phyloP scores from a whole-genome alignment of 331 rosid genomes.

The Dryas integrifolia region DNA sequence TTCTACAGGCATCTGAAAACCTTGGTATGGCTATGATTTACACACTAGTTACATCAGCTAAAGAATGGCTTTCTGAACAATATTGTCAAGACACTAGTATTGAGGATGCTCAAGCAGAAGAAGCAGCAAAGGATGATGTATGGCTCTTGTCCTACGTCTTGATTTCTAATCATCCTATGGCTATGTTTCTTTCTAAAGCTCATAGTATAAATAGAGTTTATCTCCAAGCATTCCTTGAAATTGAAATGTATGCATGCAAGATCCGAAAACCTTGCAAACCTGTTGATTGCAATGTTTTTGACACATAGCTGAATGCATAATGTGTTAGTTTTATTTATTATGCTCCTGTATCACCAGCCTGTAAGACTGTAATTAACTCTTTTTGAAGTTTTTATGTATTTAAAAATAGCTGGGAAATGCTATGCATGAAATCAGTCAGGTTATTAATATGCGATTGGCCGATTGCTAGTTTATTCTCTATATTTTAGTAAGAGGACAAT shows the following conservation, averaged over 20 bases:
- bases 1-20: conserved; percentile 87
- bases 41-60: conserved; percentile 84
- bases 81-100: conserved; percentile 53
- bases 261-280: conserved; percentile 6
- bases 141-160: conserved; percentile 20
- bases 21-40: conserved; percentile 99
- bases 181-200: conserved; percentile 17
- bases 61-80: conserved; percentile 87
- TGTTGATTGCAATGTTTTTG: neutral
- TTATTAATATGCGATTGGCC: neutral
- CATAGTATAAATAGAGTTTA: neutral
- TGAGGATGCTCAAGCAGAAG: conserved; percentile 67
- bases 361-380: neutral
- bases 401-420: neutral
- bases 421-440: neutral
- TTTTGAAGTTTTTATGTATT: neutral
- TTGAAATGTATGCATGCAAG: conserved; percentile 8
- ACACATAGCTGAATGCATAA: neutral
- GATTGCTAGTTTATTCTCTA: neutral
- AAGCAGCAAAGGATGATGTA: conserved; percentile 88
- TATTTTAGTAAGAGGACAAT: neutral
- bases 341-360: neutral
- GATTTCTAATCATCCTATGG: conserved; percentile 11
- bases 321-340: neutral
- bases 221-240: conserved; percentile 15